phyloP scores from a whole-genome alignment of 2,329 filamentous ascomycete species.

The Exutisphaerella laricina region DNA sequence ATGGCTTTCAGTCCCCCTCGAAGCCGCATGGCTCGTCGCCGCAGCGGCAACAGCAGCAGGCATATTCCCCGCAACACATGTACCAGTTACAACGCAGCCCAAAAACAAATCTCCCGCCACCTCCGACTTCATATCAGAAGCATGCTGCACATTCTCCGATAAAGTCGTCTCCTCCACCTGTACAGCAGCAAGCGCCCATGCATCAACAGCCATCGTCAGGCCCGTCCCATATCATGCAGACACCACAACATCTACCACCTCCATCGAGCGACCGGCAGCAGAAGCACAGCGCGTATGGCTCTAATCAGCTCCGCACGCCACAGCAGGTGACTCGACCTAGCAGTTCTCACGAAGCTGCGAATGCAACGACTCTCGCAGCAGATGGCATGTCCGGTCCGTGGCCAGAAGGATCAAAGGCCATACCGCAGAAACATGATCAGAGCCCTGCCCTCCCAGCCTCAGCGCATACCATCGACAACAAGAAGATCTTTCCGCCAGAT shows the following conservation, averaged over 20 bases:
- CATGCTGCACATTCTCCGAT: constrained; percentile 26
- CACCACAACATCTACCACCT: constrained; percentile 11
- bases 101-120: constrained; percentile 28
- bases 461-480: constrained; percentile 17
- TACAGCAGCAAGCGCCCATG: not conserved
- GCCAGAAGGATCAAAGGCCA: constrained; percentile 27
- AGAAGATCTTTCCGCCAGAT: constrained; percentile 21
- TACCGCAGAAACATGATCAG: constrained; percentile 31
- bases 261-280: constrained; percentile 13
- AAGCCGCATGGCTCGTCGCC: constrained; percentile 21
- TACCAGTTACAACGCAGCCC: constrained; percentile 23
- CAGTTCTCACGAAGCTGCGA: constrained; percentile 9
- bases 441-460: constrained; percentile 18
- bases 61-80: constrained; percentile 1
- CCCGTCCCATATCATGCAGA: constrained; percentile 9
- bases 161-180: constrained; percentile 30
- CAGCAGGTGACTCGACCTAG: constrained; percentile 16
- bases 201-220: constrained; percentile 5
- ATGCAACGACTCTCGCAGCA: constrained; percentile 24
- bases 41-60: constrained; percentile 12
- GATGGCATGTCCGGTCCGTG: constrained; percentile 33
- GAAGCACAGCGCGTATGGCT: constrained; percentile 1
- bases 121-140: constrained; percentile 14
- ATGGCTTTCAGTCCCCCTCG: constrained; percentile 28
- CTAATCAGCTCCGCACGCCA: constrained; percentile 7